Base-by-base conservation (phyloP, 495 filamentous ascomycete genomes). In the Immersiella caudata region DNA sequence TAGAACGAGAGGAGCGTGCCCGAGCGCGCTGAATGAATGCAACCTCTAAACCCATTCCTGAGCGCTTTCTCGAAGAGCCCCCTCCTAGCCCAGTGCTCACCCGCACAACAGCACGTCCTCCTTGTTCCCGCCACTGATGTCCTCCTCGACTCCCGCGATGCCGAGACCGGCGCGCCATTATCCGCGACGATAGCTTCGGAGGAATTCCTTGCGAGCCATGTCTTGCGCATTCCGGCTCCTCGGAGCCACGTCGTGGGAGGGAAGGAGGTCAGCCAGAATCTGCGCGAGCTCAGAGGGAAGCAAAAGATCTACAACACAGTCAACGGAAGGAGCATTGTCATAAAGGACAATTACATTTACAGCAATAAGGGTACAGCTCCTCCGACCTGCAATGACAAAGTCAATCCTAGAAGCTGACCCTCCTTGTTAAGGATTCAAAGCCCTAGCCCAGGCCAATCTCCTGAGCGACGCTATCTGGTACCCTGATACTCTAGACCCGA, bases 41-140 rank as follows among this genome's bases (percentile, higher is more conserved):
- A 94, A 89, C 93, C 95, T 82, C 88, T 98, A 89, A 99, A 98
- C 81, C 95, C 96, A 76, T 97, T 97, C 80, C 87, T 99, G 75
- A 89, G 91, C 84, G 92, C 96, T 83, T 97, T 98, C 90, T 97
- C 97, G 86, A 91, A 93, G 83, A 97, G 92, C 85, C 87, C 91
- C 76, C 86, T 97, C 73, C 93, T 92, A 65, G 82, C 91, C 76
- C 96, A 97, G 88, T 98, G 96, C 85, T 86, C 90, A 73, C 95
- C 94, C 57, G 86, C 93, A 65, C 90, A 95, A 78, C 91, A 94
- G 76, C 92, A 99, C 85, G 91, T 98, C 68, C 88, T 99, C 26
- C 91, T 99, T 33, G 93, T 97, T 24, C 96, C 96, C 26, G 91
- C 91, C 25, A 97, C 93, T 71, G 94, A 97, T 79, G 90, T 90